Evolutionary conservation across 2,329 filamentous ascomycete genomes (phyloP), one percentile per base, ranked within the genome.

Genomic region (Fusarium sp.): DNA sequence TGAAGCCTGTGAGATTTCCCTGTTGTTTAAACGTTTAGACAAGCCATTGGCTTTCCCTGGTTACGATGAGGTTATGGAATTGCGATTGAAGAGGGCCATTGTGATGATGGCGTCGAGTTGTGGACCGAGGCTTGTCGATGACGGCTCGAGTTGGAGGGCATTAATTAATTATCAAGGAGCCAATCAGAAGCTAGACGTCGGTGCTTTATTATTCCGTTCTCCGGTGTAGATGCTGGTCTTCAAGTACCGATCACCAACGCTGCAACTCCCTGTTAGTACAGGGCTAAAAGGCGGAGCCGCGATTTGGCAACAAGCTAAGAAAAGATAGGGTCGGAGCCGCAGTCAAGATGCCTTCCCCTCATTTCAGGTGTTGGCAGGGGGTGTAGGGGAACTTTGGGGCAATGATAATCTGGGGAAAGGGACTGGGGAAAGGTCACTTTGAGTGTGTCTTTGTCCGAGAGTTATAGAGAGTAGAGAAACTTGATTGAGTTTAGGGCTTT

Each of bases 211-310:
- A 15, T 51, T 62, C 65, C 65, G 8, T 10, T 20, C 17, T 43
- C 47, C 53, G 49, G 7, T 33, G 20, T 3, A 32, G 14, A 19
- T 26, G 43, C 46, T 48, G 19, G 46, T 32, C 26, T 41, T 13
- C 24, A 53, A 63, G 24, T 56, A 20, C 44, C 14, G 44, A 46
- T 47, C 28, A 52, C 4, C 51, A 43, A 33, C 56, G 43, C 43
- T 51, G 30, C n/a, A 52, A n/a, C 15, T 30, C 28, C 28, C 28
- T 44, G n/a, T 28, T 45, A 55, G 30, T 35, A 44, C 39, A 44
- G 52, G 44, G 56, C 68, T 65, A 70, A 68, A 67, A 54, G 58
- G 64, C 71, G 71, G 71, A 73, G 71, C 71, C 71, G 71, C 71
- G 71, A 56, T 70, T 71, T 73, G 69, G 71, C 67, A 68, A 30